Evolutionary conservation across 805 yeast species (phyloP), one percentile per base, ranked within the genome.

Genomic region (Wickerhamomyces sydowiorum): DNA sequence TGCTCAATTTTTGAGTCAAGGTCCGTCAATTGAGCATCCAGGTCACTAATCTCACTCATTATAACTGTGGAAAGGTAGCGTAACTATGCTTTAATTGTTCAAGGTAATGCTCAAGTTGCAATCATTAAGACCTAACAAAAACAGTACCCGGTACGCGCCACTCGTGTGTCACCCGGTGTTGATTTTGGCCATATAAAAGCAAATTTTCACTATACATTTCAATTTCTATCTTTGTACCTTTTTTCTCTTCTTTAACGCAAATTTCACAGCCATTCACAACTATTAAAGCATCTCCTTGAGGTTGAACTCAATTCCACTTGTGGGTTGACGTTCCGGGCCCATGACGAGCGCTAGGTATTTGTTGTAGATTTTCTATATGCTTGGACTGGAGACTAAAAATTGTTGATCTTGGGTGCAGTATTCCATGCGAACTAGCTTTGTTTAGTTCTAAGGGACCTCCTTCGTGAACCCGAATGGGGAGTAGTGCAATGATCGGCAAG

Each of bases 401-500:
- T 59, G 75, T 66, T 65, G 76, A 70, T 79, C 86, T 79, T 73
- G 86, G 86, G 86, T 79, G 85, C 85, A 75, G 79, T 76, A 69
- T 63, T 68, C 70, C 82, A 75, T 76, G 67, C 67, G 76, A 62
- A 64, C 63, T 59, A 55, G 58, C 65, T 65, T 59, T 56, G 59
- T 54, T 54, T 69, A 65, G 62, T 62, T 64, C 79, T 75, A 76
- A 78, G 80, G 82, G 78, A 59, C 66, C 71, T 69, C 84, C 84
- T 79, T 79, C 82, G 84, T 77, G 84, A 70, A 70, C 79, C 82
- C 82, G 82, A 69, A 76, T 79, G 85, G 73, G 82, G 73, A 63
- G 57, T 62, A 80, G 73, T 70, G 72, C 74, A 69, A 69, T 70
- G 74, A 69, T 67, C 61, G 62, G 46, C 64, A 55, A 56, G 47